Conservation (phyloP, 2,329 filamentous ascomycete genomes). For the Fusarium tuaranense region DNA sequence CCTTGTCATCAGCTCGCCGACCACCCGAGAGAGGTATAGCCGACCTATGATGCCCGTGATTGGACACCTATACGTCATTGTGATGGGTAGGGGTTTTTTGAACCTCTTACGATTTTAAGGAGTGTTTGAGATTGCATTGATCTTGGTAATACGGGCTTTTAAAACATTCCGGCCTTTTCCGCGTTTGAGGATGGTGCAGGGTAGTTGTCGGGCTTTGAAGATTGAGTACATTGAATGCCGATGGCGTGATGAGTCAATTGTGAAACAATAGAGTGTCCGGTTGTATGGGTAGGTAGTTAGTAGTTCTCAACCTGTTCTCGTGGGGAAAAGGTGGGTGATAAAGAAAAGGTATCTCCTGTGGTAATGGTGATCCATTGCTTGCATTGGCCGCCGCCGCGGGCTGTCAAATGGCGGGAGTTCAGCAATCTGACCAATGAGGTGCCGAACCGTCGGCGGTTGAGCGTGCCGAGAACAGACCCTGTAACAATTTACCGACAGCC, state of each 20-base stretch:
- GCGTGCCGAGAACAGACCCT: not conserved
- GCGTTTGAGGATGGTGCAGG: not conserved
- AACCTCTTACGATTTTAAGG: not conserved
- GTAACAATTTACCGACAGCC: not conserved
- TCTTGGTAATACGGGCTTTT: not conserved
- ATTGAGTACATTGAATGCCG: too few relatives aligned
- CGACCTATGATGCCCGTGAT: not conserved
- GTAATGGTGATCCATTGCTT: not conserved
- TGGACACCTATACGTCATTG: not conserved
- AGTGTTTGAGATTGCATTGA: not conserved
- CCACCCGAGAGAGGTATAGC: constrained; percentile 1
- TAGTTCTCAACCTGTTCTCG: too few relatives aligned
- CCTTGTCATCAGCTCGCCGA: constrained; percentile 8
- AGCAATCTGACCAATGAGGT: not conserved
- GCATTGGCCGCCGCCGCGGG: not conserved
- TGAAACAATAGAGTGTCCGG: not conserved
- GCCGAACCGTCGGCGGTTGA: not conserved
- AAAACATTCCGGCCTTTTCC: not conserved
- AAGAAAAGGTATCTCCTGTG: not conserved
- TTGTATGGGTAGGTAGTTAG: too few relatives aligned
- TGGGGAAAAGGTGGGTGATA: not conserved
- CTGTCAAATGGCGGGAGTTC: not conserved
- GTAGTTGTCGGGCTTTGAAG: not conserved
- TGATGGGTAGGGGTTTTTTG: not conserved
- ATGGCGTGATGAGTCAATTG: not conserved